Conservation (phyloP, 2,329 filamentous ascomycete species). For the Fusarium sp. region DNA sequence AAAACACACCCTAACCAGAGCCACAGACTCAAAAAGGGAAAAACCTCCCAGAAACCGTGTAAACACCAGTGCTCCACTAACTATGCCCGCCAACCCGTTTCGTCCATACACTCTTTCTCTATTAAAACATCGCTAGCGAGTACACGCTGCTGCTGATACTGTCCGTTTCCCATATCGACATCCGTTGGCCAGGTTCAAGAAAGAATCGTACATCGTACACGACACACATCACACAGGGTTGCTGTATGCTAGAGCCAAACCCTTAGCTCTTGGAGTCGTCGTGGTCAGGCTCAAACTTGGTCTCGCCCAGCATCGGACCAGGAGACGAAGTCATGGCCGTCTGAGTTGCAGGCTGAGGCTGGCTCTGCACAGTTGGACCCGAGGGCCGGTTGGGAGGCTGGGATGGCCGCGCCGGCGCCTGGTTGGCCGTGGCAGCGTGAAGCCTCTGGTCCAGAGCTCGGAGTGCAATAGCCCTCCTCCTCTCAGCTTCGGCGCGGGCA, state of each 20-base stretch:
- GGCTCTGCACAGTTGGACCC: constrained; percentile 68
- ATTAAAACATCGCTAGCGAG: constrained; percentile 26
- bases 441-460: constrained; percentile 93
- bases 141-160: neutral
- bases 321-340: constrained; percentile 69
- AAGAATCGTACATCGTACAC: constrained; percentile 36
- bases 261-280: constrained; percentile 54
- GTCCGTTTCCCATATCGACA: constrained; percentile 13
- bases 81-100: constrained; percentile 16
- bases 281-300: constrained; percentile 76
- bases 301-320: constrained; percentile 73
- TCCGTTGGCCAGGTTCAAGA: neutral
- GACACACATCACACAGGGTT: neutral
- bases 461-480: constrained; percentile 87
- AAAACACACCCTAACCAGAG: neutral
- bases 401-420: constrained; percentile 44
- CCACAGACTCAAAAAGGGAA: constrained; percentile 17
- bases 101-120: constrained; percentile 13
- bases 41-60: constrained; percentile 18
- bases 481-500: constrained; percentile 90
- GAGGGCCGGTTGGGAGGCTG: constrained; percentile 55
- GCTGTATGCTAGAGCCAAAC: neutral
- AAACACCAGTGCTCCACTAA: constrained; percentile 36
- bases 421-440: constrained; percentile 78
- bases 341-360: constrained; percentile 66